These are phyloP conservation scores for Echeveria elegans DNA, from an alignment of 164 flowering plant genomes.

Conservation along the genomic window DNA sequence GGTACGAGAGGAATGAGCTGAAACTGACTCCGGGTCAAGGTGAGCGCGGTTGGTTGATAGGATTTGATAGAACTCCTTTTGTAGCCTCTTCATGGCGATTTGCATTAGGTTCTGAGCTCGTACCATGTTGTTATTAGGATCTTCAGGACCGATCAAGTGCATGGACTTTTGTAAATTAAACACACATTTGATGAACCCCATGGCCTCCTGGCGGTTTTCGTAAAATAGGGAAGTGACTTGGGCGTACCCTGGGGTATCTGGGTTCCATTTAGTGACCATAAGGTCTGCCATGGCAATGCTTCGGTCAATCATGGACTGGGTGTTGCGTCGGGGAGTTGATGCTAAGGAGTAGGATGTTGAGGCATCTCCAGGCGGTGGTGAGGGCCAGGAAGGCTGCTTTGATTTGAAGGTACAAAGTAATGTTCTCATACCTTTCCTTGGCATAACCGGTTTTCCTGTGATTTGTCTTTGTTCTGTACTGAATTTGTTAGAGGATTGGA, in stretches of 20 bases:
- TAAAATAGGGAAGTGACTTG: slow-evolving; percentile 45
- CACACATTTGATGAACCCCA: slow-evolving; percentile 39
- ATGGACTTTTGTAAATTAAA: slow-evolving; percentile 48
- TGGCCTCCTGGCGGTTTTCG: slow-evolving; percentile 44
- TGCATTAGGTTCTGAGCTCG: slow-evolving; percentile 49
- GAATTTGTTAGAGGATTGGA: too few relatives aligned
- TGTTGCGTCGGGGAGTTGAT: slow-evolving; percentile 17
- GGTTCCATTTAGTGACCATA: slow-evolving; percentile 48
- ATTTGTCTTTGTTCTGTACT: too few relatives aligned
- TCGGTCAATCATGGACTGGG: slow-evolving; percentile 32
- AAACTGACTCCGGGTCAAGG: slow-evolving; percentile 54
- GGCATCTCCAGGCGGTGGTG: slow-evolving; percentile 2
- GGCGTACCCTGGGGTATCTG: slow-evolving; percentile 30
- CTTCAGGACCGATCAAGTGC: slow-evolving; percentile 32
- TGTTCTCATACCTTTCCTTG: background rate
- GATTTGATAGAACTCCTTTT: slow-evolving; percentile 59
- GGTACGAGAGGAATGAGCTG: slow-evolving; percentile 31
- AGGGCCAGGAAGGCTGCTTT: background rate
- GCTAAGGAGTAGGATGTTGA: slow-evolving; percentile 4
- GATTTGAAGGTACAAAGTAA: background rate
- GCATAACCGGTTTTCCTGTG: too few relatives aligned
- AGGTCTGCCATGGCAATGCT: slow-evolving; percentile 31
- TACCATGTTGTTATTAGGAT: slow-evolving; percentile 19
- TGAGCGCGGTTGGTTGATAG: slow-evolving; percentile 46
- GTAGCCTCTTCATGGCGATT: slow-evolving; percentile 52